phyloP scores from a whole-genome alignment of 208 protist species.

The Jaenimonas drosophilae region DNA sequence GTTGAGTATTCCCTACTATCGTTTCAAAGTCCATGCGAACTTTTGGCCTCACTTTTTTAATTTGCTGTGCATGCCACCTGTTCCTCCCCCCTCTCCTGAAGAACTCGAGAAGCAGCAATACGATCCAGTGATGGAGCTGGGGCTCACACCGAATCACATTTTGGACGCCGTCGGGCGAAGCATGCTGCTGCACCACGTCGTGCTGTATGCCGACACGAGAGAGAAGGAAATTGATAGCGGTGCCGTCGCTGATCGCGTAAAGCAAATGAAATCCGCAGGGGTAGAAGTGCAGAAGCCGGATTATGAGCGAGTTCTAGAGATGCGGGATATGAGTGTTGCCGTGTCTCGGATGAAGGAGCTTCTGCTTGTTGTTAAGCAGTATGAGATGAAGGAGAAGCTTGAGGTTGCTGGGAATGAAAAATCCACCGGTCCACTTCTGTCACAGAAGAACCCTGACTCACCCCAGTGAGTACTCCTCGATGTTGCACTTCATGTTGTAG shows the following conservation, averaged over 20 bases:
- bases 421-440: no score
- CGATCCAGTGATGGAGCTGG: slow-evolving; percentile 32
- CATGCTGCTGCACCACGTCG: slow-evolving; percentile 78
- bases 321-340: no score
- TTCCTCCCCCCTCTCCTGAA: slow-evolving; percentile 25
- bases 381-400: no score
- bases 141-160: slow-evolving; percentile 59
- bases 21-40: slow-evolving; percentile 41
- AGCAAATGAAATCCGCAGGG: no score
- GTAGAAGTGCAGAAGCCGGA: no score
- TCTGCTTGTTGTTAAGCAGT: no score
- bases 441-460: no score
- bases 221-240: slow-evolving; percentile 54
- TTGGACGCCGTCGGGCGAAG: slow-evolving; percentile 76
- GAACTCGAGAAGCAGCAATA: slow-evolving; percentile 9
- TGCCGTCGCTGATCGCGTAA: slow-evolving; percentile 25
- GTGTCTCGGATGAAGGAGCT: no score
- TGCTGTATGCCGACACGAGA: slow-evolving; percentile 46
- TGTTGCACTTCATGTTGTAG: no score
- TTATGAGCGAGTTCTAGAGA: no score
- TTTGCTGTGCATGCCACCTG: slow-evolving; percentile 71
- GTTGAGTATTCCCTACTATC: slow-evolving; percentile 59
- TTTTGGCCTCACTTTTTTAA: slow-evolving; percentile 69
- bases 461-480: no score
- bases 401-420: no score